phyloP scores from a whole-genome alignment of 129 eudicot species.

The Tanacetum coccineum region DNA sequence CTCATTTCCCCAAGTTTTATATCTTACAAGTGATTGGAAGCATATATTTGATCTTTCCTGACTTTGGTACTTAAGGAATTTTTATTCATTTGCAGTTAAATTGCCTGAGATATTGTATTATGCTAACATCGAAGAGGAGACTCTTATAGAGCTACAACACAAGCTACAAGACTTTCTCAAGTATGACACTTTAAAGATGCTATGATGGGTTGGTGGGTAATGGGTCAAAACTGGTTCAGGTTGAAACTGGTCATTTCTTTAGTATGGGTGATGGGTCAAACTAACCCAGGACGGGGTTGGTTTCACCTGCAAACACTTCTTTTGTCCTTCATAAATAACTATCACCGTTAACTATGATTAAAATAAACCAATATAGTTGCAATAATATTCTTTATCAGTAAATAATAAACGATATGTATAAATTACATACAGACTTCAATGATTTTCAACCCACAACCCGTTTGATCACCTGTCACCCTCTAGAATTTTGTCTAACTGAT shows the following conservation, averaged over 20 bases:
- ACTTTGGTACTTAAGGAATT: neutral
- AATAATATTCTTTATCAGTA: neutral
- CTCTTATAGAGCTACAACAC: conserved; percentile 41
- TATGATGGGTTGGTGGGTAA: neutral
- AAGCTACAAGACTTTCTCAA: conserved; percentile 52
- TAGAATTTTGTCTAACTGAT: no score
- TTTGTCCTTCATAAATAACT: neutral
- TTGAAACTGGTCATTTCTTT: no score
- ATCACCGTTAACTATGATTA: neutral
- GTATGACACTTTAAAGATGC: conserved; percentile 20
- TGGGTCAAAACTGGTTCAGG: no score
- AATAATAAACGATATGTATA: neutral
- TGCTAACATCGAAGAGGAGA: conserved; percentile 48
- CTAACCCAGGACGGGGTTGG: neutral
- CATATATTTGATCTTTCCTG: neutral
- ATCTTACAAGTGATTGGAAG: neutral
- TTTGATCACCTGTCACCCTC: no score
- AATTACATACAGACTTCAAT: no score
- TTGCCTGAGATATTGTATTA: conserved; percentile 51
- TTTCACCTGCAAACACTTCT: neutral
- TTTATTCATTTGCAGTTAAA: conserved; percentile 44
- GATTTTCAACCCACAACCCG: no score
- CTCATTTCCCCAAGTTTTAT: neutral
- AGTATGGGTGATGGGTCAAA: no score
- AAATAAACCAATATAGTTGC: neutral